Evolutionary conservation across 768 basidiomycete species (phyloP).

Genomic region (Austroboletus eburneus): DNA sequence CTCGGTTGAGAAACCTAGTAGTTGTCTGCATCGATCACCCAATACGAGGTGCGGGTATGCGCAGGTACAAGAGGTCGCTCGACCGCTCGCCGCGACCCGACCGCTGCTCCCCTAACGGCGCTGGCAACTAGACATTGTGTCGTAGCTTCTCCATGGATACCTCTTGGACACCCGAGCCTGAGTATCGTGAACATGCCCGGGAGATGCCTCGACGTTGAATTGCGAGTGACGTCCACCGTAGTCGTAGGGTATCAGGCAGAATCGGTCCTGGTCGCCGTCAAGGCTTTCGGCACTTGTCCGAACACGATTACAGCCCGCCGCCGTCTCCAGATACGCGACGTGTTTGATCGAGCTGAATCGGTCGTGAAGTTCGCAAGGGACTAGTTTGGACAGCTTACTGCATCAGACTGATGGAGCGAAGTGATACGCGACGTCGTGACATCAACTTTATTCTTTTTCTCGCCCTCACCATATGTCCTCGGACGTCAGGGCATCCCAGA

Average conservation of each 20-base stretch:
- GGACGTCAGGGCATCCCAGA: slow-evolving; percentile 8
- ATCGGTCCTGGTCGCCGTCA: background rate
- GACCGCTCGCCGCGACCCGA: background rate
- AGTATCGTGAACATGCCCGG: too few relatives aligned
- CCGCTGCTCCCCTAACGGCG: background rate
- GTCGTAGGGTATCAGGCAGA: background rate
- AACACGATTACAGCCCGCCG: background rate
- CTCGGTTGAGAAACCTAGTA: background rate
- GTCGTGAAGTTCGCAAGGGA: slow-evolving; percentile 2
- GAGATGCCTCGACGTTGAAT: background rate
- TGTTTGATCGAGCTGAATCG: slow-evolving; percentile 16
- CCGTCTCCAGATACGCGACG: slow-evolving; percentile 12
- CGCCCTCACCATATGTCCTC: slow-evolving; percentile 16
- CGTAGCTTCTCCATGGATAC: background rate
- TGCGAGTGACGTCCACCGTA: background rate
- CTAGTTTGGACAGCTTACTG: slow-evolving; percentile 2
- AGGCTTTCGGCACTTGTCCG: background rate
- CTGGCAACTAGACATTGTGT: background rate
- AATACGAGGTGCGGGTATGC: too few relatives aligned
- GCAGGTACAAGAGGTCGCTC: background rate
- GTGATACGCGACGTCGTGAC: slow-evolving; percentile 13
- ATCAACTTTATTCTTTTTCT: slow-evolving; percentile 18
- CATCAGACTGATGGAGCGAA: slow-evolving; percentile 11
- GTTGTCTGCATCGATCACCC: too few relatives aligned
- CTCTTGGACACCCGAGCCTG: too few relatives aligned